A percentile compares a stretch with the other conserved stretches of the same genome.
phyloP scores from a whole-genome alignment of 805 yeast species.

The Pichia ethanolica region DNA sequence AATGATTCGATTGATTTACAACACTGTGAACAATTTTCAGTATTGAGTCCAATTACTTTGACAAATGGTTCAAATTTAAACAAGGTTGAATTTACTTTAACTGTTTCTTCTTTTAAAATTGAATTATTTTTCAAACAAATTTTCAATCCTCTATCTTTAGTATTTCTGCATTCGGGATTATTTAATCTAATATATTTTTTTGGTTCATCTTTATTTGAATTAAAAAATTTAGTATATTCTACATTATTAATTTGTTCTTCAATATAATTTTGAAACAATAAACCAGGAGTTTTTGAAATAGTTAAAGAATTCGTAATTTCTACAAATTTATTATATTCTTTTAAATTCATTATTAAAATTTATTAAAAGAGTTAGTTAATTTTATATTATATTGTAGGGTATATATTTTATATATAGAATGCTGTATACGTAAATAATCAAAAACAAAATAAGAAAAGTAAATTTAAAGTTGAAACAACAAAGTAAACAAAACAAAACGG shows the following conservation, averaged over 20 bases:
- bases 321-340: background rate
- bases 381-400: no score
- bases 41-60: conserved; percentile 2
- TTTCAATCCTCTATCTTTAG: conserved; percentile 6
- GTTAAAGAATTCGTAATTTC: background rate
- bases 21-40: conserved; percentile 9
- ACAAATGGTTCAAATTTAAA: conserved; percentile 8
- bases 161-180: background rate
- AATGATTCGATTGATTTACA: background rate
- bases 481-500: no score
- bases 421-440: no score
- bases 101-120: background rate
- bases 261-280: conserved; percentile 1
- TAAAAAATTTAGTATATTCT: no score
- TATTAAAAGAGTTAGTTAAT: background rate
- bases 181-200: conserved; percentile 1
- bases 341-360: background rate
- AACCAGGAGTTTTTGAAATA: background rate
- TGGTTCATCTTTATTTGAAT: background rate
- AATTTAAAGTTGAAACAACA: no score
- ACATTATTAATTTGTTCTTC: background rate
- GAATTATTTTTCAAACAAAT: background rate
- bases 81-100: conserved; percentile 1
- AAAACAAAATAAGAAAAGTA: background rate
- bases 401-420: no score